These are phyloP conservation scores for Berkeleyomyces rouxiae DNA, from an alignment of 2,329 filamentous ascomycete genomes.

Conservation along the genomic window DNA sequence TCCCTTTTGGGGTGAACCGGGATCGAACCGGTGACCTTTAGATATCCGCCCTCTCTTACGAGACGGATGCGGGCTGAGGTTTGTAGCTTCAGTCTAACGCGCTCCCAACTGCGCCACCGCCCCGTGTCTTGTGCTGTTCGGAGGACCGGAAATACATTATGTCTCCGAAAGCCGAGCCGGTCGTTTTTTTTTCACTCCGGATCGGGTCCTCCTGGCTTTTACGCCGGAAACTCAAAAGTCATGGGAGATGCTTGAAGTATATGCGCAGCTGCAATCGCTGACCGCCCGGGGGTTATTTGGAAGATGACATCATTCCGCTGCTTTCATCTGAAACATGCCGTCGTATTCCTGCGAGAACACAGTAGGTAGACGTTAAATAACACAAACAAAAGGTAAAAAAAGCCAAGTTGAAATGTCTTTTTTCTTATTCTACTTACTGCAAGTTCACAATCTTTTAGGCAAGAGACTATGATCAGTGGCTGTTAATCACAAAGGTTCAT, in stretches of 20 bases:
- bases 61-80: not conserved
- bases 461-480: no score
- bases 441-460: no score
- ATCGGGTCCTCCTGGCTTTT: not conserved
- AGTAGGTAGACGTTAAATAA: not conserved
- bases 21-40: conserved; percentile 9
- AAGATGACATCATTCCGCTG: not conserved
- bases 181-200: not conserved
- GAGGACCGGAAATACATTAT: not conserved
- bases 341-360: not conserved
- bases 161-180: not conserved
- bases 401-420: not conserved
- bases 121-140: not conserved
- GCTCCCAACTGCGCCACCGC: conserved; percentile 9
- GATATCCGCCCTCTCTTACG: not conserved
- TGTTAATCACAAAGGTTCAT: not conserved
- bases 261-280: not conserved
- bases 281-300: not conserved
- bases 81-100: conserved; percentile 8
- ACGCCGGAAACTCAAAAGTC: not conserved
- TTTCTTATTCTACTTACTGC: no score
- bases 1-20: conserved; percentile 1
- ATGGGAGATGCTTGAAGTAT: not conserved
- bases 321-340: not conserved
- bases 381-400: not conserved